phyloP scores from a whole-genome alignment of 2,329 filamentous ascomycete species.

The Clonostachys rosea region DNA sequence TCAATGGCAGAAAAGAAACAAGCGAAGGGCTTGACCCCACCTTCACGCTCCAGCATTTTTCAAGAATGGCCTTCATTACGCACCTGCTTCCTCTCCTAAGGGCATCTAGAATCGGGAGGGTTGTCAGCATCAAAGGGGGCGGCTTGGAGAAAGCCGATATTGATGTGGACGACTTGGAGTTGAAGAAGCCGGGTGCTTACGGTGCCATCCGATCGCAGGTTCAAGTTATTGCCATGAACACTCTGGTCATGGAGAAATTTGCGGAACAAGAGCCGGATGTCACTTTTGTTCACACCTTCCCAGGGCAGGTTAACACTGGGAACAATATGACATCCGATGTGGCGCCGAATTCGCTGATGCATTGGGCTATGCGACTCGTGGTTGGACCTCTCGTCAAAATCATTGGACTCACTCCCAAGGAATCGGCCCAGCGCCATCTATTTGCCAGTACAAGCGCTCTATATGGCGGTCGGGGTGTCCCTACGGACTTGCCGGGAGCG shows the following conservation, averaged over 20 bases:
- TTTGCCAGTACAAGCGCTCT: slow-evolving; percentile 1
- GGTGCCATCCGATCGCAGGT: slow-evolving; percentile 13
- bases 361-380: no score
- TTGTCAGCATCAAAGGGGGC: slow-evolving; percentile 17
- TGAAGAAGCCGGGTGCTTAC: slow-evolving; percentile 17
- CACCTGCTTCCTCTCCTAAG: slow-evolving; percentile 32
- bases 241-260: slow-evolving; percentile 13
- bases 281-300: slow-evolving; percentile 17
- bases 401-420: slow-evolving; percentile 18
- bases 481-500: not conserved
- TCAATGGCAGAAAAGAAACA: slow-evolving; percentile 27
- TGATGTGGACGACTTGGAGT: slow-evolving; percentile 15
- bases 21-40: slow-evolving; percentile 33
- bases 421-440: slow-evolving; percentile 15
- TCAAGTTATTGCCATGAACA: slow-evolving; percentile 19
- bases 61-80: slow-evolving; percentile 31
- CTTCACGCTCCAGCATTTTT: slow-evolving; percentile 34
- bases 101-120: slow-evolving; percentile 12
- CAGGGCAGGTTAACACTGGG: slow-evolving; percentile 18
- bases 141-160: slow-evolving; percentile 8
- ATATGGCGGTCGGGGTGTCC: not conserved
- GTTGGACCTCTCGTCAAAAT: no score
- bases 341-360: no score
- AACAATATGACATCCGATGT: slow-evolving; percentile 3
- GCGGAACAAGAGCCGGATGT: slow-evolving; percentile 10